Percentiles rank a stretch among this genome's conserved stretches.
phyloP scores from a whole-genome alignment of 331 rosid genomes.

The Pyracantha coccinea region DNA sequence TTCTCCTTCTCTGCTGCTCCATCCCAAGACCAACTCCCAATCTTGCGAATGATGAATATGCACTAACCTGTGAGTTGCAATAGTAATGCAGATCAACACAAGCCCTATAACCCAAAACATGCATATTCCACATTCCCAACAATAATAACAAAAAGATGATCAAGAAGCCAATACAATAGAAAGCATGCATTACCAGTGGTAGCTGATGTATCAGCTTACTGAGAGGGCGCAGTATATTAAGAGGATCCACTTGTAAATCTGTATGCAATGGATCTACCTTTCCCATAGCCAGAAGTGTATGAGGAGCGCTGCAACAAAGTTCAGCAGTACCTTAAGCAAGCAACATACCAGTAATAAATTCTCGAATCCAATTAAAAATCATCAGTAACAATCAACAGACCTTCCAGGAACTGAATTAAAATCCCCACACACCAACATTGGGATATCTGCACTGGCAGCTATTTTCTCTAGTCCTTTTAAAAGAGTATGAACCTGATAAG shows the following conservation, averaged over 20 bases:
- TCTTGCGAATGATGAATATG: conserved; percentile 87
- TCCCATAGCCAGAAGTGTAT: conserved; percentile 90
- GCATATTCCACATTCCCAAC: neutral
- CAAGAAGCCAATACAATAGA: neutral
- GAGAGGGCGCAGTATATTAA: conserved; percentile 77
- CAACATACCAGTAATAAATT: conserved; percentile 3
- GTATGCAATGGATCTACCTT: conserved; percentile 84
- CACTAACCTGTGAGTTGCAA: conserved; percentile 63
- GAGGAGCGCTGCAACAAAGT: conserved; percentile 76
- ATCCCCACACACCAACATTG: conserved; percentile 98
- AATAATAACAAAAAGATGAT: neutral
- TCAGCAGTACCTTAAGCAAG: conserved; percentile 20
- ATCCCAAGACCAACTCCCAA: conserved; percentile 54
- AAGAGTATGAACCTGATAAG: conserved; percentile 72
- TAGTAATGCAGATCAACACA: neutral
- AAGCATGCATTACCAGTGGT: conserved; percentile 59
- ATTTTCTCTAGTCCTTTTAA: conserved; percentile 98
- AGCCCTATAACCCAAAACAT: neutral
- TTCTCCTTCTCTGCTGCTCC: conserved; percentile 83
- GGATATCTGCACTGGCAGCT: conserved; percentile 99
- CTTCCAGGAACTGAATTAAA: conserved; percentile 94
- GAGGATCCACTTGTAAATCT: conserved; percentile 88
- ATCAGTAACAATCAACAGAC: conserved; percentile 25
- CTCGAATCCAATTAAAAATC: neutral
- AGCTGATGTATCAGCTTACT: conserved; percentile 89